Evolutionary conservation across 352 stramenopile genomes (phyloP).

Genomic region (Peronospora farinosa): DNA sequence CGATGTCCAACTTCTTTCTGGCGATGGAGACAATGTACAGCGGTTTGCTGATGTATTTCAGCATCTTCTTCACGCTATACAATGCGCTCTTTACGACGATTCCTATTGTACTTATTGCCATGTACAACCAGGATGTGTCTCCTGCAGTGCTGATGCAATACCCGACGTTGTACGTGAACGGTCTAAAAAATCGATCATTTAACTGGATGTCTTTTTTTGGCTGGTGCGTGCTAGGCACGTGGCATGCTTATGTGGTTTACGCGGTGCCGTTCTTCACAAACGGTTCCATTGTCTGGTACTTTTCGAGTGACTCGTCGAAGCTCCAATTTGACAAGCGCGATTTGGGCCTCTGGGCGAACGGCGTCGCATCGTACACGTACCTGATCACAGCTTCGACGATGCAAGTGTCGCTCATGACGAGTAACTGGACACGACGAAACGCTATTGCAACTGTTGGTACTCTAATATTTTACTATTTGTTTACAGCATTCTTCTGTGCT

Average conservation of each 20-base stretch:
- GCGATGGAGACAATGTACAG: slow-evolving; percentile 82
- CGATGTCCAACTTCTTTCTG: slow-evolving; percentile 82
- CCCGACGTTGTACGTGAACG: slow-evolving; percentile 83
- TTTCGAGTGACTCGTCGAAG: slow-evolving; percentile 42
- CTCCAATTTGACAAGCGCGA: slow-evolving; percentile 65
- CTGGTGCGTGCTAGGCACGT: slow-evolving; percentile 79
- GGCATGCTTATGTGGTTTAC: slow-evolving; percentile 86
- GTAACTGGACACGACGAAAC: slow-evolving; percentile 83
- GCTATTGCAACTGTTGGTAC: slow-evolving; percentile 67
- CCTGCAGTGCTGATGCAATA: slow-evolving; percentile 86
- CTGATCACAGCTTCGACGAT: slow-evolving; percentile 81
- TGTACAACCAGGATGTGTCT: slow-evolving; percentile 89
- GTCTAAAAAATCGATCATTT: slow-evolving; percentile 83
- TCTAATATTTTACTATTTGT: slow-evolving; percentile 81
- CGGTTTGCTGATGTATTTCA: slow-evolving; percentile 84
- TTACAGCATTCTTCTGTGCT: slow-evolving; percentile 79
- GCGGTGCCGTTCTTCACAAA: slow-evolving; percentile 80
- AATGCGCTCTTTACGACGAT: slow-evolving; percentile 88
- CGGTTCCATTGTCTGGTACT: slow-evolving; percentile 81
- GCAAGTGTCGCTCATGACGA: slow-evolving; percentile 84
- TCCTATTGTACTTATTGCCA: slow-evolving; percentile 84
- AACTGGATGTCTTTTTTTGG: slow-evolving; percentile 87
- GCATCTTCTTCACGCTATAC: slow-evolving; percentile 87
- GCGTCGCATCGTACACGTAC: slow-evolving; percentile 81
- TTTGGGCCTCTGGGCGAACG: slow-evolving; percentile 70